A percentile compares a stretch with the other conserved stretches of the same genome.
Conservation (phyloP, 2,329 filamentous ascomycete genomes). For the Aplosporella prunicola region DNA sequence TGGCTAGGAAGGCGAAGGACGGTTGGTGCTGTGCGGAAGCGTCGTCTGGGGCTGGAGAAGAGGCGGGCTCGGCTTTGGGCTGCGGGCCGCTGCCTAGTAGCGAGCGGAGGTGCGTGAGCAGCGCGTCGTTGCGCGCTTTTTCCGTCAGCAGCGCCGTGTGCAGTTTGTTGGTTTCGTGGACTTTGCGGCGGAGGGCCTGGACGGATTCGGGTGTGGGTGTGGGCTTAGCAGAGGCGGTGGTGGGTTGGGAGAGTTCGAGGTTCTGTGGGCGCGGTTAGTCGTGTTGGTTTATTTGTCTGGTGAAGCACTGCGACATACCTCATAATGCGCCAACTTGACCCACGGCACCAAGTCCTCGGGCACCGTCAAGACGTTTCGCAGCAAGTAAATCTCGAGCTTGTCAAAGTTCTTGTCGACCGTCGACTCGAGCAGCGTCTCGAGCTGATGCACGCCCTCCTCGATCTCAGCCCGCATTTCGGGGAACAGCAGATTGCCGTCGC, state of each 20-base stretch:
- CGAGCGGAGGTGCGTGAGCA: slow-evolving; percentile 55
- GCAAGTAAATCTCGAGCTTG: slow-evolving; percentile 62
- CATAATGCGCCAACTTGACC: slow-evolving; percentile 78
- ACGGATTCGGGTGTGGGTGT: slow-evolving; percentile 57
- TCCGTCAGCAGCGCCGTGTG: slow-evolving; percentile 62
- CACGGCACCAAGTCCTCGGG: slow-evolving; percentile 60
- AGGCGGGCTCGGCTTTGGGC: slow-evolving; percentile 17
- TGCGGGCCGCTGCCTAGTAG: slow-evolving; percentile 36
- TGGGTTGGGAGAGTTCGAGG: slow-evolving; percentile 11
- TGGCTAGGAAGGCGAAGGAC: slow-evolving; percentile 48
- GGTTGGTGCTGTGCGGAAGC: slow-evolving; percentile 9
- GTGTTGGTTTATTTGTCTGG: too few relatives aligned
- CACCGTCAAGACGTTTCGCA: slow-evolving; percentile 59
- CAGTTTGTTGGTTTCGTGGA: slow-evolving; percentile 71
- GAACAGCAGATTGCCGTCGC: slow-evolving; percentile 30
- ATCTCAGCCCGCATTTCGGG: slow-evolving; percentile 59
- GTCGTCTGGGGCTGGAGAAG: too few relatives aligned
- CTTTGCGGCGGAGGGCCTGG: slow-evolving; percentile 59
- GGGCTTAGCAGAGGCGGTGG: slow-evolving; percentile 20
- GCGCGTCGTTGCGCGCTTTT: slow-evolving; percentile 58
- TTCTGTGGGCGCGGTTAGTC: not conserved
- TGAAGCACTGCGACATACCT: too few relatives aligned
- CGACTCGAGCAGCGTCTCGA: slow-evolving; percentile 41
- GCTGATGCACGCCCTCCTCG: slow-evolving; percentile 58
- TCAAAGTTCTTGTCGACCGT: slow-evolving; percentile 44